Base-by-base conservation (phyloP, 306 rosid species). In the Cucumis hystrix region DNA sequence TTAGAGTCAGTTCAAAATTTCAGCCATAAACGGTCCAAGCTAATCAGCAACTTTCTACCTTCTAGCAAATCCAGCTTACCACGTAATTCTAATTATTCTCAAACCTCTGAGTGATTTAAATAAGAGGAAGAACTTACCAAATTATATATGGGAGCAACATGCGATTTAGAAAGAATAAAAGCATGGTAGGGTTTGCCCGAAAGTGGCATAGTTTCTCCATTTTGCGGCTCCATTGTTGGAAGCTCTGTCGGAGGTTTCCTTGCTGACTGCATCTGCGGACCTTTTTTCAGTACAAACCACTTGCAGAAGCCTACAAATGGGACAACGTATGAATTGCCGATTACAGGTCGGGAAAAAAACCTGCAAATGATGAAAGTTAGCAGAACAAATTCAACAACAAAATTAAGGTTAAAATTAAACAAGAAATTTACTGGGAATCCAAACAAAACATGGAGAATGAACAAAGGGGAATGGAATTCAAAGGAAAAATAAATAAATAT, bases 171-270 rank as follows among this genome's bases (percentile, higher is more conserved):
- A 68, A 89, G 78, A 69, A 89, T 10, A 12, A 68, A 5, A 59
- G 77, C 69, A 20, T 10, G 80, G 79, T 66, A 81, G 57, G 87
- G 87, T 68, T 83, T 74, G 62, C 85, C 86, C 7, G 86, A 83
- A 74, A 89, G 93, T 7, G 93, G 91, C 69, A 80, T 78, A 75
- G 67, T 63, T 56, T 80, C 86, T 57, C 45, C 76, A 74, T 82
- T 81, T 65, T 77, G 78, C 66, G 84, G 57, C 79, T 75, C 72
- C 54, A 40, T 61, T 76, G 75, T 33, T 70, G 39, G 1, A 47
- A 7, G 13, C 35, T 70, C 39, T 8, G 51, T 4, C 10, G 54
- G 33, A 40, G 54, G 74, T 9, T n/a, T 10, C 73, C 41, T 23
- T 21, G 11, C 17, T 39, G 52, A 18, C 21, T 67, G 74, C 74